Evolutionary conservation across 768 basidiomycete genomes (phyloP).

Genomic region (Lactarius deliciosus): DNA sequence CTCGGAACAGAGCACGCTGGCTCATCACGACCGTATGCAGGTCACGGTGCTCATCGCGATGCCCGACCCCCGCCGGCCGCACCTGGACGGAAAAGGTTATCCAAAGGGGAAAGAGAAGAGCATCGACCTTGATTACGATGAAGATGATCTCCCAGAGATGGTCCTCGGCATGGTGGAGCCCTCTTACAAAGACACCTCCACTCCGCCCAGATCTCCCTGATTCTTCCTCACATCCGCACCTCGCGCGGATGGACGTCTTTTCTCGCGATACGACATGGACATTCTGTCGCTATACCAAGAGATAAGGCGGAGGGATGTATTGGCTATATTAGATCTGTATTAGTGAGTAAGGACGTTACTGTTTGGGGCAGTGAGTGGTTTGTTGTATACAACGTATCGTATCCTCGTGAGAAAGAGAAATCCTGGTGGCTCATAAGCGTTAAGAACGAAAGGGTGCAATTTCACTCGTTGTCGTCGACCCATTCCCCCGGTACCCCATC

Average conservation of each 20-base stretch:
- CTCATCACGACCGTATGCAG: slow-evolving; percentile 37
- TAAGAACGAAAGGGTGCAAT: not conserved
- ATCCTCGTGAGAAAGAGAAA: slow-evolving; percentile 1
- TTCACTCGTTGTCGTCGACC: slow-evolving; percentile 6
- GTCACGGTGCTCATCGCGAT: slow-evolving; percentile 59
- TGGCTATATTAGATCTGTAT: slow-evolving; percentile 26
- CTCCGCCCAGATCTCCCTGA: not conserved
- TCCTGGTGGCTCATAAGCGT: not conserved
- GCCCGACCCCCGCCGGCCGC: slow-evolving; percentile 43
- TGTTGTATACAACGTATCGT: slow-evolving; percentile 13
- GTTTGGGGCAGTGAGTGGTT: not conserved
- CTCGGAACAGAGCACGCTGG: not conserved
- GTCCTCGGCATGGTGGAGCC: slow-evolving; percentile 48
- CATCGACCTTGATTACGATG: slow-evolving; percentile 30
- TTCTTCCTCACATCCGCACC: not conserved
- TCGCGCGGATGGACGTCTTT: not conserved
- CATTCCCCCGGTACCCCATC: slow-evolving; percentile 18
- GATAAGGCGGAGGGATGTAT: slow-evolving; percentile 1
- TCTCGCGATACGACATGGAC: not conserved
- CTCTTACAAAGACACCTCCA: slow-evolving; percentile 28
- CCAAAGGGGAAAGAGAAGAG: slow-evolving; percentile 33
- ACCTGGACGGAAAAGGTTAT: slow-evolving; percentile 5
- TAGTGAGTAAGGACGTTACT: slow-evolving; percentile 19
- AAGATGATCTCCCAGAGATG: slow-evolving; percentile 48
- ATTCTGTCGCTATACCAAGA: not conserved